Evolutionary conservation across 129 eudicot genomes (phyloP), one percentile per base, ranked within the genome.

Genomic region (Smallanthus sonchifolius): DNA sequence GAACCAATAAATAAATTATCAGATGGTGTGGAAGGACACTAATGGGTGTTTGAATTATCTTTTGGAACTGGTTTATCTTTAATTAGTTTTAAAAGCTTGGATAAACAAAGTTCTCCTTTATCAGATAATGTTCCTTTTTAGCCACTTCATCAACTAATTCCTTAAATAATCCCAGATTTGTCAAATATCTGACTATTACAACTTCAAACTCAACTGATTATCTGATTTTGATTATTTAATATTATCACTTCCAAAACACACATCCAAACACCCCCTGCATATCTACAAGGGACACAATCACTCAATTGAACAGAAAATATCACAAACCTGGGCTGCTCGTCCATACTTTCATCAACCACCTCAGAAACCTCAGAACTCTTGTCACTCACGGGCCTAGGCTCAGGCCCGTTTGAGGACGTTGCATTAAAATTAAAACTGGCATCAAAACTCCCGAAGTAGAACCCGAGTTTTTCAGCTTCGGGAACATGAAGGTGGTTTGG

Each of bases 401-500:
- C 87, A 37, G 80, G 78, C 35, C 37, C 69, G 70, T 49, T 64
- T 42, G 80, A 68, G 59, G 54, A 39, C 74, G 55, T 75, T 59
- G 80, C 51, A 62, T 77, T 76, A 11, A 82, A 60, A 14, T 81
- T 83, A 54, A 88, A 87, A 81, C 68, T 81, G 24, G 91, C 85
- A 76, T 86, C 97, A 72, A 91, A 91, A 73, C 97, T 91, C 70
- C 95, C 97, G 70, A 91, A 91, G 74, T 86, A 84, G 51, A 91
- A 86, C 20, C 95, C 86, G 35, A 88, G 80, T 74, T 86, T 88
- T 66, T 84, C 89, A 65, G 86, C 85, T 65, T 87, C 91, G 38
- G 97, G 97, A 20, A 91, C 95, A 78, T 87, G 95, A 43, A 91
- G 86, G 67, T 91, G 95, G 72, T 82, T 86, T 20, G 97, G 97